These are phyloP conservation scores for Phyllosticta citrichinensis DNA, from an alignment of 2,329 filamentous ascomycete species.

Conservation along the genomic window DNA sequence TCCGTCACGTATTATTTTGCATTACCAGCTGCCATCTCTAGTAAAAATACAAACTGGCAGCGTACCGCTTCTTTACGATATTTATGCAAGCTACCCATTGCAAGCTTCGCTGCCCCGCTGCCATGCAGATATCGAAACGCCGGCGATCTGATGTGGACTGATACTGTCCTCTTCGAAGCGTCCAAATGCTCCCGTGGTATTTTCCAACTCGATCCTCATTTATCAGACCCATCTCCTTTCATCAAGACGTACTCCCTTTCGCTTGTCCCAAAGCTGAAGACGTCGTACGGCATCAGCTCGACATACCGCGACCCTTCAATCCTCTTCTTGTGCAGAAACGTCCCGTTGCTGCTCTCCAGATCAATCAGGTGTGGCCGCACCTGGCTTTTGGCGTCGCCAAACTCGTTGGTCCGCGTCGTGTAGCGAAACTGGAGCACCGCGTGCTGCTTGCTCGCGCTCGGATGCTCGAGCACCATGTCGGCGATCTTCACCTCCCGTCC, in stretches of 20 bases:
- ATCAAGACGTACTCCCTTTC: conserved; percentile 94
- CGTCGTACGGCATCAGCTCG: conserved; percentile 79
- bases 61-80: no score
- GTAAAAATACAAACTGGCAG: no score
- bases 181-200: background rate
- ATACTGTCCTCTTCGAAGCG: no score
- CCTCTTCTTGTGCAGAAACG: conserved; percentile 64
- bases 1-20: no score
- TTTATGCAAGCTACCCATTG: no score
- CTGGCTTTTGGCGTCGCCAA: conserved; percentile 67
- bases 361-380: conserved; percentile 79
- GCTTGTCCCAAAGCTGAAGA: conserved; percentile 79
- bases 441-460: conserved; percentile 90
- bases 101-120: no score
- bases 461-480: conserved; percentile 77
- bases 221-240: conserved; percentile 20
- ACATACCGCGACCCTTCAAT: conserved; percentile 70
- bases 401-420: conserved; percentile 74
- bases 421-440: conserved; percentile 90
- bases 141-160: no score
- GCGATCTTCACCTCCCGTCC: conserved; percentile 73
- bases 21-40: no score
- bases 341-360: conserved; percentile 87
- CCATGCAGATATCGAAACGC: no score
- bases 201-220: background rate